Percentiles rank a stretch among this genome's conserved stretches.
Conservation (phyloP, 805 yeast genomes). For the Candida verbasci region DNA sequence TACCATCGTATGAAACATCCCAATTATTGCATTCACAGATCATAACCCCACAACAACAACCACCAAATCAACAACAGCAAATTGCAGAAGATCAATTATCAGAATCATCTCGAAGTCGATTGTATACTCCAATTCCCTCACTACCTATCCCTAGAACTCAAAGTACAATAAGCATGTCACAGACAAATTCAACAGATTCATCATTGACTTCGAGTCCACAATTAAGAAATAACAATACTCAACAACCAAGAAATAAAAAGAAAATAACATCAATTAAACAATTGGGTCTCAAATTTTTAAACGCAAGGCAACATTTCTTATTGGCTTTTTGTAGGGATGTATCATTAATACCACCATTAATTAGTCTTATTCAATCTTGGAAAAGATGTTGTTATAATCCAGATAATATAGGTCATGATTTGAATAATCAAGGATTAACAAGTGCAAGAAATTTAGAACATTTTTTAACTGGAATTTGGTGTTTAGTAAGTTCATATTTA, state of each 20-base stretch:
- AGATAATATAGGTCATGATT: conserved; percentile 12
- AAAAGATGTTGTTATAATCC: conserved; percentile 12
- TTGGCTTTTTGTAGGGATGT: conserved; percentile 76
- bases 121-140: conserved; percentile 10
- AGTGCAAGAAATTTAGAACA: conserved; percentile 73
- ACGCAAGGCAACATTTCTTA: conserved; percentile 71
- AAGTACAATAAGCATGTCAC: conserved; percentile 2
- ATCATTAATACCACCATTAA: conserved; percentile 63
- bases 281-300: conserved; percentile 65
- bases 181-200: conserved; percentile 4
- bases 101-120: neutral
- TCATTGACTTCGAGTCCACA: conserved; percentile 5
- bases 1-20: conserved; percentile 40
- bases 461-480: conserved; percentile 86
- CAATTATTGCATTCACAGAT: conserved; percentile 21
- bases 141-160: conserved; percentile 3
- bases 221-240: neutral
- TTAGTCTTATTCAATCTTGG: conserved; percentile 49
- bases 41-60: neutral
- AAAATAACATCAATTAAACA: conserved; percentile 37
- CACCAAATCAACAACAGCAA: neutral
- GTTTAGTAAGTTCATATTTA: conserved; percentile 79
- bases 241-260: conserved; percentile 1
- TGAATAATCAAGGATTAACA: conserved; percentile 25
- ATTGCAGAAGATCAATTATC: neutral